These are phyloP conservation scores for Rhizopus delemar DNA, from an alignment of 371 early-diverging fungal species.

Conservation along the genomic window DNA sequence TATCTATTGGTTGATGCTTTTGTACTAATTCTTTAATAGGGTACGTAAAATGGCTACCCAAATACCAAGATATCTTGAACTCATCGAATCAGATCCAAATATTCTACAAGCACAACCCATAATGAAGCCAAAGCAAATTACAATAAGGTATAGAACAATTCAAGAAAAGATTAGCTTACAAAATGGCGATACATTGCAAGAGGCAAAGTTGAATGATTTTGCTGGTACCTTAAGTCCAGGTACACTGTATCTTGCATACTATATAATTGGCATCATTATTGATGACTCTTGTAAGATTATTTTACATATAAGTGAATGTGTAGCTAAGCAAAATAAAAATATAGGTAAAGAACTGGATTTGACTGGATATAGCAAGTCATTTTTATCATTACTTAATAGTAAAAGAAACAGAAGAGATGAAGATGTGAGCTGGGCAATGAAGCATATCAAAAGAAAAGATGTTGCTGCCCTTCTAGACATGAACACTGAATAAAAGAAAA, in stretches of 20 bases:
- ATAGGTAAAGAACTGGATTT: conserved; percentile 19
- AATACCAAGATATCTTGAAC: conserved; percentile 31
- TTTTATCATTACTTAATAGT: conserved; percentile 17
- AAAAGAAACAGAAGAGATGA: conserved; percentile 25
- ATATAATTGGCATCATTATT: conserved; percentile 31
- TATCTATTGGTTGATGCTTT: background rate
- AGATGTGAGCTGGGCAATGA: conserved; percentile 28
- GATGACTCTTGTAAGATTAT: conserved; percentile 13
- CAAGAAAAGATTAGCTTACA: conserved; percentile 25
- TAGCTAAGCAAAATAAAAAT: background rate
- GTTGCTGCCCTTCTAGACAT: conserved; percentile 10
- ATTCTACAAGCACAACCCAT: conserved; percentile 30
- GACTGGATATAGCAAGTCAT: conserved; percentile 12
- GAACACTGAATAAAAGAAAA: too few species aligned
- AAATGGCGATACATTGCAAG: conserved; percentile 9
- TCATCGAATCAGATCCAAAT: conserved; percentile 21
- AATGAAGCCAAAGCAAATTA: conserved; percentile 6
- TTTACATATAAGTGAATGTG: background rate
- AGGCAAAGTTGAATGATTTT: conserved; percentile 3
- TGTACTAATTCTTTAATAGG: conserved; percentile 15
- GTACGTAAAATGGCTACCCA: conserved; percentile 32
- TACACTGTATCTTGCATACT: conserved; percentile 22
- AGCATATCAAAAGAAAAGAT: conserved; percentile 15
- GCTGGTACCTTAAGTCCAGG: conserved; percentile 30
- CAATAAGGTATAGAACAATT: conserved; percentile 18